A percentile compares a stretch with the other conserved stretches of the same genome.
Evolutionary conservation across 1,284 basidiomycete genomes (phyloP).

Genomic region (Ganoderma lingzhi): DNA sequence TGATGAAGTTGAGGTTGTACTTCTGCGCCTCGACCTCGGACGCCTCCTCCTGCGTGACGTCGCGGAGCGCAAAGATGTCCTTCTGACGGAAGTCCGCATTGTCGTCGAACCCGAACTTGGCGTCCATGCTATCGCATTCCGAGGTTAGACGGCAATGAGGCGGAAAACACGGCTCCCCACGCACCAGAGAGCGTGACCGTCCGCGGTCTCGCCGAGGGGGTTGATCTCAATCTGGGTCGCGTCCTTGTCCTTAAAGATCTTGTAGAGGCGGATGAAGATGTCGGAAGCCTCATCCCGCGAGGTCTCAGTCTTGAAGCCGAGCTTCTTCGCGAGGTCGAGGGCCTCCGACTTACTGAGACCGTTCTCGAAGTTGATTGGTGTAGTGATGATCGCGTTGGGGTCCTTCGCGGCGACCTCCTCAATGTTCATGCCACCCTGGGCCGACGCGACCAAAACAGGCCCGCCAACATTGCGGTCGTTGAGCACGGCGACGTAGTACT

Average conservation of each 20-base stretch:
- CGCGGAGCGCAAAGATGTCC: conserved; percentile 91
- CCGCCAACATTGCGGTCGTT: conserved; percentile 94
- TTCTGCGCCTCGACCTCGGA: conserved; percentile 97
- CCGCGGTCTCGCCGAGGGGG: conserved; percentile 94
- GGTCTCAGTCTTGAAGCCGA: conserved; percentile 85
- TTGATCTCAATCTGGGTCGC: conserved; percentile 99
- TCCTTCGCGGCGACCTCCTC: conserved; percentile 99
- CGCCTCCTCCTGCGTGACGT: conserved; percentile 95
- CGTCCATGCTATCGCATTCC: conserved; percentile 86
- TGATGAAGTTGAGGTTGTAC: conserved; percentile 98
- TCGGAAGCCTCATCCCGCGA: conserved; percentile 89
- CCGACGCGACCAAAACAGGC: conserved; percentile 94
- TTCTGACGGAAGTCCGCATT: conserved; percentile 98
- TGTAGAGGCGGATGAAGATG: conserved; percentile 95
- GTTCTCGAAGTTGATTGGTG: conserved; percentile 88
- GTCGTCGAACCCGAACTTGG: conserved; percentile 99
- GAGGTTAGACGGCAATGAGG: not conserved
- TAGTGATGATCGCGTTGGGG: conserved; percentile 96
- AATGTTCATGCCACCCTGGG: conserved; percentile 98
- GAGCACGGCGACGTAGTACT: conserved; percentile 98
- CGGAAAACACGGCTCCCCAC: not conserved
- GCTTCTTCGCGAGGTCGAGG: conserved; percentile 84
- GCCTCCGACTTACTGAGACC: conserved; percentile 84
- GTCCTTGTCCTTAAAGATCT: conserved; percentile 98
- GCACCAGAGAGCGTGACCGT: conserved; percentile 94